Base-by-base conservation (phyloP, 1,139 yeast genomes). In the Wickerhamiella infanticola region DNA sequence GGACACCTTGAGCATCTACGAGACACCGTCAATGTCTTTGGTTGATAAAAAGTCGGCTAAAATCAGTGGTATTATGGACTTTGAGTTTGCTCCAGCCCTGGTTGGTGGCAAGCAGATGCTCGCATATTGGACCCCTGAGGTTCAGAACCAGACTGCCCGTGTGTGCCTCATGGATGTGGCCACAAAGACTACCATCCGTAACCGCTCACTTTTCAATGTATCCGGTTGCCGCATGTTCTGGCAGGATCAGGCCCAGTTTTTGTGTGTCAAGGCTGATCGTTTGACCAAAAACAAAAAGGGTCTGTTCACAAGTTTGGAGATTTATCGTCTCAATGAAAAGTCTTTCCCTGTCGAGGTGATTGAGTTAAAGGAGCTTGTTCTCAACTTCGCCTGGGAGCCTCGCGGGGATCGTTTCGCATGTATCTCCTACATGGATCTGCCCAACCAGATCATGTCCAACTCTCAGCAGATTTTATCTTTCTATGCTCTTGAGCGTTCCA, bases 91-190 rank as follows among this genome's bases (percentile, higher is more conserved):
- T 27, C 98, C 99, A 51, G 79, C 90, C 37, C 81, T 81, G 52
- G 83, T 85, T 42, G 70, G 74, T 54, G 72, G 85, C 53, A 80
- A 74, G 51, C 81, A 81, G 55, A 69, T 86, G 37, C 72, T 93
- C 57, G 80, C 94, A 39, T 90, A 81, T 70, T 93, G 98, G 98
- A 86, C 95, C 43, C 98, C 98, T 46, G 99, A 93, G 68, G 71
- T 81, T 51, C 66, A 75, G 53, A 88, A 90, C 66, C 95, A 88
- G 69, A 83, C 96, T 44, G 97, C 98, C 33, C 81, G 95, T 64
- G 97, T 90, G 50, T 77, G 94, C 27, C 68, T 93, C 53, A 81
- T 90, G 80, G 88, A 85, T 59, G 75, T 90, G 49, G 95, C 95
- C 47, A 70, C 85, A 35, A 82, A 83, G 63, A 73, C 77, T 62